Conservation (phyloP, 371 early-diverging fungal genomes). For the Mortierella sp. region DNA sequence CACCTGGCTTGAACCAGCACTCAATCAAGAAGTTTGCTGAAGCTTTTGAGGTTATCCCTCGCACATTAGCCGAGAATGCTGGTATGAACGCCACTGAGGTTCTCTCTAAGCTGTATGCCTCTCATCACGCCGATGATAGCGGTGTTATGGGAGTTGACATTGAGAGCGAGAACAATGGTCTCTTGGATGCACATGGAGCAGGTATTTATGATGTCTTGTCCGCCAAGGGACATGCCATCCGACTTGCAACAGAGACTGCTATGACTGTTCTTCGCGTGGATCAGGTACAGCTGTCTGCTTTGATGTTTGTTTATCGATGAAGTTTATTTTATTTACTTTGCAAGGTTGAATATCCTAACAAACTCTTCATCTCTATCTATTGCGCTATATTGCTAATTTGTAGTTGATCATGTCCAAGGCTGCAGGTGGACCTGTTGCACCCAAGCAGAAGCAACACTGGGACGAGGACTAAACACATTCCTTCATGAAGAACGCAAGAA, state of each 20-base stretch:
- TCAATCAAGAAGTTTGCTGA: slow-evolving; percentile 97
- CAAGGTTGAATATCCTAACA: not conserved
- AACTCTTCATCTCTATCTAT: not conserved
- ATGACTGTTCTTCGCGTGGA: slow-evolving; percentile 95
- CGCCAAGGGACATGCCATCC: slow-evolving; percentile 90
- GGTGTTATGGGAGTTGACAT: slow-evolving; percentile 58
- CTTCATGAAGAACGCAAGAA: not conserved
- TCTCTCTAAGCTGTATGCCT: slow-evolving; percentile 93
- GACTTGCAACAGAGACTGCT: slow-evolving; percentile 94
- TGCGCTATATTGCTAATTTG: not conserved
- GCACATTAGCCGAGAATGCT: slow-evolving; percentile 96
- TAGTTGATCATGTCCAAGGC: slow-evolving; percentile 98
- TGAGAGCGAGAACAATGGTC: slow-evolving; percentile 77
- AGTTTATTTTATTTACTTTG: not conserved
- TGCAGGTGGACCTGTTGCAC: slow-evolving; percentile 96
- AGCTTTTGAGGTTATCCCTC: slow-evolving; percentile 95
- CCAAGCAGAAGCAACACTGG: slow-evolving; percentile 91
- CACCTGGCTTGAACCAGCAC: slow-evolving; percentile 96
- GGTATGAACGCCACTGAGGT: slow-evolving; percentile 97
- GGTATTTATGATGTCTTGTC: slow-evolving; percentile 85
- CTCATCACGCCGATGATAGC: slow-evolving; percentile 85
- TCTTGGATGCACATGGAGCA: slow-evolving; percentile 84
- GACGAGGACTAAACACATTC: slow-evolving; percentile 84
- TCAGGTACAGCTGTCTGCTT: slow-evolving; percentile 68
- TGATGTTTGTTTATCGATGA: not conserved